These are phyloP conservation scores for Pyrus communis DNA, from an alignment of 306 rosid genomes.

Conservation along the genomic window DNA sequence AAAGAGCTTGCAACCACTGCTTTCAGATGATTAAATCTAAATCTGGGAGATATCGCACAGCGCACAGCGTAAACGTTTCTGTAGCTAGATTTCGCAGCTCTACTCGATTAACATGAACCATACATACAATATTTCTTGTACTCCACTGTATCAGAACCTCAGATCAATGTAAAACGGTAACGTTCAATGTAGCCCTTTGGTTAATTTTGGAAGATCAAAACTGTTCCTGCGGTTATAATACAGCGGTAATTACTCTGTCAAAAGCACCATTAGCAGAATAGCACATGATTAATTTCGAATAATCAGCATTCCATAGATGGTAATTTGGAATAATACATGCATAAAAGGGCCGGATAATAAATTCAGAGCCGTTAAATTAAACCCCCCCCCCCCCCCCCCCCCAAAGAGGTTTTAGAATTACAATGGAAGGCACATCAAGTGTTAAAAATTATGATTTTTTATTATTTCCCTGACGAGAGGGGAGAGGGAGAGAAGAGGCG, in stretches of 20 bases:
- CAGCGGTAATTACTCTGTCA: neutral
- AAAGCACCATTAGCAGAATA: neutral
- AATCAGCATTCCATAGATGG: neutral
- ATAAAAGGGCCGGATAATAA: neutral
- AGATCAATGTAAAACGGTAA: neutral
- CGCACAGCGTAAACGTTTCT: neutral
- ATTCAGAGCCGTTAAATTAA: neutral
- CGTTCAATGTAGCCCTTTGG: neutral
- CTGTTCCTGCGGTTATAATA: too few relatives aligned
- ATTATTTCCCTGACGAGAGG: conserved; percentile 3
- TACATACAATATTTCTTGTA: too few relatives aligned
- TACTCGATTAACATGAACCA: neutral
- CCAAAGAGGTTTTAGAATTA: neutral
- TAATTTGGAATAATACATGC: neutral
- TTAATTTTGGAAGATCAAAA: too few relatives aligned
- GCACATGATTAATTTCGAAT: neutral
- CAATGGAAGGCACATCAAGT: neutral
- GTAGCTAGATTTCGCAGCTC: neutral
- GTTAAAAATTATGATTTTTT: too few relatives aligned
- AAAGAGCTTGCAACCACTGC: conserved; percentile 52
- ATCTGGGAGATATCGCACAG: conserved; percentile 27
- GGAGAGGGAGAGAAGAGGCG: conserved; percentile 36
- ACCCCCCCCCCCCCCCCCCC: too few relatives aligned
- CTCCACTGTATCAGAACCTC: neutral
- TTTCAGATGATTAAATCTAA: conserved; percentile 27